These are phyloP conservation scores for Geoglossum cookeanum DNA, from an alignment of 2,329 filamentous ascomycete genomes.

Conservation along the genomic window DNA sequence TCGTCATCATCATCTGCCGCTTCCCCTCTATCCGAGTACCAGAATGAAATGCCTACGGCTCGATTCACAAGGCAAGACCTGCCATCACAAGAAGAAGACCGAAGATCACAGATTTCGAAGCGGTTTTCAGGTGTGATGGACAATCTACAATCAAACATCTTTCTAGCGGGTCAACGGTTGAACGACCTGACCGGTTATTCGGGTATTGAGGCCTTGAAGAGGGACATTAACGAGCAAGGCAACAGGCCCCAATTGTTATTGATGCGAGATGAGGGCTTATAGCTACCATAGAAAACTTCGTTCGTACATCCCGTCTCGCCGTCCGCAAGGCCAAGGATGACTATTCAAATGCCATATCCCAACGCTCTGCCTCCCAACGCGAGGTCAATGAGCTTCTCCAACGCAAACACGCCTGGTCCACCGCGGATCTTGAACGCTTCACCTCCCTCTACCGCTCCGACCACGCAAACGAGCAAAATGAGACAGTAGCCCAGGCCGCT, in stretches of 20 bases:
- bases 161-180: constrained; percentile 69
- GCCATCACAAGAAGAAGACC: constrained; percentile 32
- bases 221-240: constrained; percentile 51
- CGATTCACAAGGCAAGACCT: constrained; percentile 17
- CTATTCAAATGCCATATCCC: constrained; percentile 69
- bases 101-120: constrained; percentile 37
- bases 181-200: constrained; percentile 93
- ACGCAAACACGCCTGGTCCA: constrained; percentile 81
- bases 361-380: constrained; percentile 74
- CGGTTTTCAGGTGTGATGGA: constrained; percentile 65
- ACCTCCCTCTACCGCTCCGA: constrained; percentile 81
- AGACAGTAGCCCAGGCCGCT: constrained; percentile 49
- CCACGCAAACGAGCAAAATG: constrained; percentile 78
- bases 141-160: constrained; percentile 64
- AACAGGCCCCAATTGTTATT: constrained; percentile 8
- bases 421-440: constrained; percentile 79
- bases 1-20: constrained; percentile 9
- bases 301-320: constrained; percentile 34
- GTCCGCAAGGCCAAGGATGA: constrained; percentile 53
- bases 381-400: constrained; percentile 90
- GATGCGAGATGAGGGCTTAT: not conserved
- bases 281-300: constrained; percentile 27
- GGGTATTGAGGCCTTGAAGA: constrained; percentile 70
- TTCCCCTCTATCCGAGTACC: constrained; percentile 25
- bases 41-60: not conserved